phyloP scores from a whole-genome alignment of 306 rosid species.

The Ormosia emarginata region DNA sequence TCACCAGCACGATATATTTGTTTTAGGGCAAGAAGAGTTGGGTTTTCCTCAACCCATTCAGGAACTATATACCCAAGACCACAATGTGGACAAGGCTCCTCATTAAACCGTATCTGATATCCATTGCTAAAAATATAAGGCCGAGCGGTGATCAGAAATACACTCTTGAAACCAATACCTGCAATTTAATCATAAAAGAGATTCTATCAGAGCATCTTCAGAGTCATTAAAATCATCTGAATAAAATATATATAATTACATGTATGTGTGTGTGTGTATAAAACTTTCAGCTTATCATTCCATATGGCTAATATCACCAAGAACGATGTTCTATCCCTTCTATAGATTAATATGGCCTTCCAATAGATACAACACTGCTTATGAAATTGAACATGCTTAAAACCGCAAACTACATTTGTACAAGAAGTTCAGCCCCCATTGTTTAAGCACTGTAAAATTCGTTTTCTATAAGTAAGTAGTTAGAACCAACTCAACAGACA shows the following conservation, averaged over 20 bases:
- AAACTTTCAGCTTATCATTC: neutral
- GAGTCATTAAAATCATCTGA: neutral
- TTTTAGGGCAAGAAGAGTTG: constrained; percentile 36
- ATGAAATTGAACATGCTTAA: neutral
- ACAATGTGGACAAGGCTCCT: constrained; percentile 68
- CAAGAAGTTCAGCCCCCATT: neutral
- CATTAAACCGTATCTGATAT: constrained; percentile 66
- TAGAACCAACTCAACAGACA: neutral
- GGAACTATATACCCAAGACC: constrained; percentile 77
- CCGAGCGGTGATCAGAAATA: constrained; percentile 57
- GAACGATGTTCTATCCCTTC: neutral
- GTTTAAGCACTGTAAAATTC: neutral
- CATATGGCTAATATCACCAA: neutral
- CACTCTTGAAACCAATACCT: constrained; percentile 96
- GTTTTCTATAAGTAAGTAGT: neutral
- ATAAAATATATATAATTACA: neutral
- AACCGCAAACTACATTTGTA: neutral
- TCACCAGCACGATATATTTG: constrained; percentile 35
- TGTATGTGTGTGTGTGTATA: neutral
- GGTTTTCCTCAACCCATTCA: constrained; percentile 76
- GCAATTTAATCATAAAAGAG: constrained; percentile 18
- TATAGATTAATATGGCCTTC: neutral
- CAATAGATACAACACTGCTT: neutral
- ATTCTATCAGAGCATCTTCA: neutral
- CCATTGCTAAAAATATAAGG: constrained; percentile 81